Evolutionary conservation across 2,329 filamentous ascomycete species (phyloP).

Genomic region (Ophiocordyceps camponoti-saundersi): DNA sequence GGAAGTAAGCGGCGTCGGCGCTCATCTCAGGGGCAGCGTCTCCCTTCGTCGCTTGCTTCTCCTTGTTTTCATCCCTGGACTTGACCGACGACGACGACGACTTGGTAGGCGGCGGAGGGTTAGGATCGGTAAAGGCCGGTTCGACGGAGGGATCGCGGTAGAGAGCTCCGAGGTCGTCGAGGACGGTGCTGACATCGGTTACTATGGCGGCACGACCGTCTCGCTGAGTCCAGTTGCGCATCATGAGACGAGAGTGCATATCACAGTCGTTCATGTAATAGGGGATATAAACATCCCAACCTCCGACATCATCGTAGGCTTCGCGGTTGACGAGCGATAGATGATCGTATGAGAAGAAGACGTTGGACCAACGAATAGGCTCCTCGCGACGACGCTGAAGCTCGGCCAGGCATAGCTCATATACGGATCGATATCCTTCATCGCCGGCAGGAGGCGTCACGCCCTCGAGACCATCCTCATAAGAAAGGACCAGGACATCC

Average conservation of each 20-base stretch:
- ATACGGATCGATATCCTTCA: constrained; percentile 22
- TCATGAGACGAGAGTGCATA: constrained; percentile 29
- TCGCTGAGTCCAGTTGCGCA: constrained; percentile 24
- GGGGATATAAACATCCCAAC: constrained; percentile 40
- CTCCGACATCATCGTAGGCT: constrained; percentile 31
- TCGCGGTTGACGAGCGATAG: constrained; percentile 37
- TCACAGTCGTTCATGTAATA: constrained; percentile 43
- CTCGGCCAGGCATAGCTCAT: constrained; percentile 20
- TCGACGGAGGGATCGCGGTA: constrained; percentile 23
- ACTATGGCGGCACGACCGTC: constrained; percentile 23
- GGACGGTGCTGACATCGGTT: constrained; percentile 24
- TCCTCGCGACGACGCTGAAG: constrained; percentile 13
- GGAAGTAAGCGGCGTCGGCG: constrained; percentile 4
- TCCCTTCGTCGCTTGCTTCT: background rate
- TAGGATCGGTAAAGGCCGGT: constrained; percentile 19
- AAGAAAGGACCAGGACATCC: constrained; percentile 28
- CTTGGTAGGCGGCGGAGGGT: constrained; percentile 10
- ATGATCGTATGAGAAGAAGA: constrained; percentile 43
- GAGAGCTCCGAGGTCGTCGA: constrained; percentile 27
- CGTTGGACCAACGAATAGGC: constrained; percentile 27
- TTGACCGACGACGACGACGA: constrained; percentile 4
- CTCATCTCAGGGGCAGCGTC: background rate
- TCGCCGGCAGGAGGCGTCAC: constrained; percentile 15
- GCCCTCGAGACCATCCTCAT: constrained; percentile 20
- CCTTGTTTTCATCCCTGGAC: constrained; percentile 3